Base-by-base conservation (phyloP, 805 yeast species). In the Metschnikowia koreensis region DNA sequence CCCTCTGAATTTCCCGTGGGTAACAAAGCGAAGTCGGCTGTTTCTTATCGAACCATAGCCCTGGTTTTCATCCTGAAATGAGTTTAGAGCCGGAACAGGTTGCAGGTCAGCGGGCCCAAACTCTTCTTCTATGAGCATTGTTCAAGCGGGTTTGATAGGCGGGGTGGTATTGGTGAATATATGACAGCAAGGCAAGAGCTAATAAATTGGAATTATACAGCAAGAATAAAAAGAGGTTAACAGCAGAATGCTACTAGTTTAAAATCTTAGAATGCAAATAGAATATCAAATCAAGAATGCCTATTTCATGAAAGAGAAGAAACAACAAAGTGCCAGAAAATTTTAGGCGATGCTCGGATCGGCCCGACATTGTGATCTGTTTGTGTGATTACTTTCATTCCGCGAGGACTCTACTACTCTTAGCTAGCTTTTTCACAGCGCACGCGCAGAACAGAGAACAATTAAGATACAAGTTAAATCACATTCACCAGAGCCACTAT, bases 1-100 rank as follows among this genome's bases (percentile, higher is more conserved):
- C 4, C 68, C 68, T 41, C 56, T 58, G 52, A 61, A 64, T 48
- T 54, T 56, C 1, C 69, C 69, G 29, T 44, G 48, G 26, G 34
- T 41, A 34, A 51, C 37, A 46, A 44, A 54, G 6, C 22, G 50
- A 15, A 42, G 15, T 6, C 41, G 29, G 17, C 36, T 36, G 28
- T 6, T 17, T 9, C 34, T n/a, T 3, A 27, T 12, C 10, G 37
- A 6, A 12, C 27, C 28, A 41, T 15, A 33, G 9, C 45, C 40
- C 8, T 15, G 22, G 13, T 40, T 41, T 41, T 46, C 50, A 17
- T 46, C 45, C 13, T n/a, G 50, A 16, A 39, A 6, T 26, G 13
- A 26, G 29, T 15, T 33, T 6, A 41, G 7, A 8, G 8, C 33
- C 5, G 41, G 15, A 31, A 15, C 41, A 27, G 17, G 13, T 27